Base-by-base conservation (phyloP, 2,329 filamentous ascomycete genomes). In the Stagonosporopsis vannaccii region DNA sequence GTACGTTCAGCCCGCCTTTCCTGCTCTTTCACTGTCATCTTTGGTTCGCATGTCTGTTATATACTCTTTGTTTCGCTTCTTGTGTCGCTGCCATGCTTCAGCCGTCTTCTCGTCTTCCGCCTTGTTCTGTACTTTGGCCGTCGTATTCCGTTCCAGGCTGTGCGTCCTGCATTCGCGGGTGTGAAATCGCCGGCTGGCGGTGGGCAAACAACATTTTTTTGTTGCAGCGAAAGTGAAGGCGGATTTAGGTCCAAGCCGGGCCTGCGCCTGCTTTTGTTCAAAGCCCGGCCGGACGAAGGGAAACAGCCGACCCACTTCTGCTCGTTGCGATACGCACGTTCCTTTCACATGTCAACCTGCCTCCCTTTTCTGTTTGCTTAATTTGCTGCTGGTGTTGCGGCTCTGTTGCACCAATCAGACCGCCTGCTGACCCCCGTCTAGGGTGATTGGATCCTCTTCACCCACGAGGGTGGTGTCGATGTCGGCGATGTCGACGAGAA, bases 381-480 rank as follows among this genome's bases (percentile, higher is more conserved):
- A 51, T 59, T 60, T 59, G 42, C 56, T 55, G 45, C 49, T 68
- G 68, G 64, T 71, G 70, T 73, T 74, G 71, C 71, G 69, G 69
- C 71, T 75, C 69, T 32, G 51, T 51, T 43, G 56, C 47, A 54
- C 69, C 71, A 70, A 71, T 72, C 68, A 70, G 48, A 30, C 59
- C 56, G 52, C 62, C 48, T 37, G 62, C 77, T 78, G 66, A 76
- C 69, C 63, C 63, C 59, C 63, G 59, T 56, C 61, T 77, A 98
- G 95, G 95, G 95, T 76, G 95, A 99, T 81, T 98, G 93, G 92
- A 97, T 99, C 77, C 91, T 99, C 75, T 99, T 99, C 85, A 97
- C 94, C 74, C 92, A 99, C 82, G 95, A 99, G 82, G 95, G 95
- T 85, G 95, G 95, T 90, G 93, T 99, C 68, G 95, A 99, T 81